These are phyloP conservation scores for Cicer arietinum DNA, from an alignment of 306 rosid genomes.

Conservation along the genomic window DNA sequence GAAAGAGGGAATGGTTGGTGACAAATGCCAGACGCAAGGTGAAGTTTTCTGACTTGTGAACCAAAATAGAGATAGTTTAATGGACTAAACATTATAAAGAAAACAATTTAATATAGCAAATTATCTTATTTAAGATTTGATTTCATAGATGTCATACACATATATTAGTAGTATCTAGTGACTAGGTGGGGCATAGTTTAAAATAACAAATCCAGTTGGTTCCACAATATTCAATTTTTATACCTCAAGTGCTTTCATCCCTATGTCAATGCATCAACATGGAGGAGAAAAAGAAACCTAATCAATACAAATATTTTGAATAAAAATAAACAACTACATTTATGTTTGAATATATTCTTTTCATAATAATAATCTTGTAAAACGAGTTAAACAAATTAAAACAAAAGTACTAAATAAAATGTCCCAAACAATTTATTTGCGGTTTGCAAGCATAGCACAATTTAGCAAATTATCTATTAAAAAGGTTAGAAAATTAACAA, in stretches of 20 bases:
- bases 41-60: slow-evolving; percentile 38
- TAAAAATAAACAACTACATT: not conserved
- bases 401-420: too few species aligned
- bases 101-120: slow-evolving; percentile 20
- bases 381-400: too few species aligned
- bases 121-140: slow-evolving; percentile 17
- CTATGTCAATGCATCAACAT: slow-evolving; percentile 22
- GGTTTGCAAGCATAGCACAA: not conserved
- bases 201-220: slow-evolving; percentile 13
- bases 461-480: not conserved
- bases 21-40: slow-evolving; percentile 38
- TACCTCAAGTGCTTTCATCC: not conserved
- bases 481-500: too few species aligned
- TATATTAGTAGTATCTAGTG: slow-evolving; percentile 13
- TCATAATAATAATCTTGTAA: too few species aligned
- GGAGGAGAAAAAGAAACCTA: not conserved
- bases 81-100: slow-evolving; percentile 10
- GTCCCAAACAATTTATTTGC: too few species aligned
- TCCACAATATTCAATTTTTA: slow-evolving; percentile 30
- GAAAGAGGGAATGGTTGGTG: slow-evolving; percentile 42
- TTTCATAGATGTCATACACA: slow-evolving; percentile 38
- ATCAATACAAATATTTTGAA: slow-evolving; percentile 11
- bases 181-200: slow-evolving; percentile 20
- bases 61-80: slow-evolving; percentile 36
- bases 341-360: too few species aligned